These are phyloP conservation scores for Coniferiporia weirii DNA, from an alignment of 1,284 basidiomycete genomes.

Conservation along the genomic window DNA sequence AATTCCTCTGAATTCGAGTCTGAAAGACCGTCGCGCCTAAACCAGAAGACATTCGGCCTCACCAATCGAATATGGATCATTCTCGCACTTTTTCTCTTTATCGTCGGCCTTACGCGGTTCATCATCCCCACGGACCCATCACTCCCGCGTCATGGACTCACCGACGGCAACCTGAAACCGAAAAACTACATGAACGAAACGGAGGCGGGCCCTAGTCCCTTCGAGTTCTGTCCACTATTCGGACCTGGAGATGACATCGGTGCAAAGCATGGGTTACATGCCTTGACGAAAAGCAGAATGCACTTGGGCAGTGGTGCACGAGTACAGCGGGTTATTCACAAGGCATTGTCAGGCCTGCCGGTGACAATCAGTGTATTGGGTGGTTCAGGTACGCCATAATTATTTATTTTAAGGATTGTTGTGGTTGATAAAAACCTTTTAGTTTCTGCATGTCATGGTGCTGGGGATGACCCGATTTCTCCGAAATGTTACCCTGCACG, in stretches of 20 bases:
- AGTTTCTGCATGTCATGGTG: constrained; percentile 92
- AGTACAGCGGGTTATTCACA: constrained; percentile 77
- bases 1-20: constrained; percentile 28
- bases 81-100: constrained; percentile 48
- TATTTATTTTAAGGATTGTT: neutral
- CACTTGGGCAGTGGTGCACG: constrained; percentile 83
- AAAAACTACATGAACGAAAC: constrained; percentile 66
- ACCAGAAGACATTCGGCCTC: constrained; percentile 53
- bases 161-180: constrained; percentile 48
- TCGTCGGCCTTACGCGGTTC: constrained; percentile 61
- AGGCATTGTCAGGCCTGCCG: constrained; percentile 80
- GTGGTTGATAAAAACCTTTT: constrained; percentile 10
- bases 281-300: constrained; percentile 71
- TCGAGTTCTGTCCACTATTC: constrained; percentile 85
- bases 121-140: constrained; percentile 38
- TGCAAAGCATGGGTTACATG: constrained; percentile 70
- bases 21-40: constrained; percentile 48
- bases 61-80: constrained; percentile 71
- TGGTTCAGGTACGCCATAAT: constrained; percentile 65
- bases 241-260: constrained; percentile 78
- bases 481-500: constrained; percentile 82
- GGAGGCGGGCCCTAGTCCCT: constrained; percentile 63
- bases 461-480: constrained; percentile 86
- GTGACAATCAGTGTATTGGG: constrained; percentile 89
- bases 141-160: constrained; percentile 33